These are phyloP conservation scores for Omphalotus guepiniiformis DNA, from an alignment of 768 basidiomycete species.

Conservation along the genomic window DNA sequence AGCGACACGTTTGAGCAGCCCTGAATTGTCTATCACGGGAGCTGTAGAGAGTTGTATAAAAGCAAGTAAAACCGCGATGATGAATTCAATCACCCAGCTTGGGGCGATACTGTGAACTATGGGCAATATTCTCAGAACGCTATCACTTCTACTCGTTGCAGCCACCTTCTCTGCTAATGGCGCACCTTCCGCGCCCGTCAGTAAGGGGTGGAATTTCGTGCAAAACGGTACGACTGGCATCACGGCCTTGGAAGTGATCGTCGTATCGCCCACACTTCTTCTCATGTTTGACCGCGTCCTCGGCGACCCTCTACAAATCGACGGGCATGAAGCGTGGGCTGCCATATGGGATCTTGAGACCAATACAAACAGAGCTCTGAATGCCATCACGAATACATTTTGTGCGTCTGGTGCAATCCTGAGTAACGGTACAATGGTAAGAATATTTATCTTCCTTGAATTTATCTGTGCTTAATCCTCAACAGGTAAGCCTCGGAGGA, in stretches of 20 bases:
- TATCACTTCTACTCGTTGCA: no score
- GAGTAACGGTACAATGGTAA: conserved; percentile 18
- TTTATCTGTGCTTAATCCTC: no score
- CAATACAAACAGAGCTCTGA: conserved; percentile 14
- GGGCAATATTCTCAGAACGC: no score
- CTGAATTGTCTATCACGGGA: no score
- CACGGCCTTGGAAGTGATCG: conserved; percentile 17
- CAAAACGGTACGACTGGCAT: conserved; percentile 18
- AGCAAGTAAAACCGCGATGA: no score
- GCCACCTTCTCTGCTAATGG: no score
- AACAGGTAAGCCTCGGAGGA: conserved; percentile 41
- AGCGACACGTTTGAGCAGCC: no score
- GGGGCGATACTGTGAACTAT: no score
- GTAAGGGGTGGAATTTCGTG: conserved; percentile 18
- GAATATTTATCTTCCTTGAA: no score
- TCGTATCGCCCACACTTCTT: conserved; percentile 17
- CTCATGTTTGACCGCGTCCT: conserved; percentile 18
- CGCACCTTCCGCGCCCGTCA: no score
- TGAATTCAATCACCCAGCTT: no score
- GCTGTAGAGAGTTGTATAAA: no score
- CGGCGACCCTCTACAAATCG: conserved; percentile 16
- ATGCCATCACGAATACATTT: conserved; percentile 16
- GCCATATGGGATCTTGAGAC: conserved; percentile 18
- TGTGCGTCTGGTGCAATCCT: conserved; percentile 18
- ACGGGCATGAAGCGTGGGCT: conserved; percentile 17